Evolutionary conservation across 495 filamentous ascomycete species (phyloP).

Genomic region (Penicillium paxilli): DNA sequence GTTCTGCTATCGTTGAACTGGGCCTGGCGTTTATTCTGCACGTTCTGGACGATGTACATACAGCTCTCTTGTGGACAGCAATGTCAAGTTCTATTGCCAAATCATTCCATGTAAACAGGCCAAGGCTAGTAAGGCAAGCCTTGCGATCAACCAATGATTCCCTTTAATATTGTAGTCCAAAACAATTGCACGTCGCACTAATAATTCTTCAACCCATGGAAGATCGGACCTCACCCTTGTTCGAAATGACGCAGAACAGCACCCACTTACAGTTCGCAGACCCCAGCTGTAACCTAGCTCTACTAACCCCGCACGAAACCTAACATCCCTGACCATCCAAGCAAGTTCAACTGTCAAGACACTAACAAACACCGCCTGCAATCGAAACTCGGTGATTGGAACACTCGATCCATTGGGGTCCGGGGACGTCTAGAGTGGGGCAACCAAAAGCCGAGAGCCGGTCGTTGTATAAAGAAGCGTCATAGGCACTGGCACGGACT

Average conservation of each 20-base stretch:
- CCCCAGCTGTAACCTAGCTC: no score
- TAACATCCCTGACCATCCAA: not conserved
- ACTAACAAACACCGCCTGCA: not conserved
- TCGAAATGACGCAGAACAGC: no score
- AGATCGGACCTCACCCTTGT: not conserved
- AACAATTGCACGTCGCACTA: no score
- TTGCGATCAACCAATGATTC: not conserved
- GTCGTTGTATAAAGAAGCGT: not conserved
- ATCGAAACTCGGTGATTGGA: constrained; percentile 8
- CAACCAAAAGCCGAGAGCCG: constrained; percentile 6
- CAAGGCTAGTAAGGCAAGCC: not conserved
- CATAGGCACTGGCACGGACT: not conserved
- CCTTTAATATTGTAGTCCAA: no score
- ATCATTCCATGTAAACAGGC: not conserved
- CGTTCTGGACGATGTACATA: constrained; percentile 22
- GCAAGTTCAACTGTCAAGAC: no score
- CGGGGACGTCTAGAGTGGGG: not conserved
- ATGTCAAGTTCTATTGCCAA: not conserved
- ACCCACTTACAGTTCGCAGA: no score
- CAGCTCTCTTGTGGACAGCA: constrained; percentile 16
- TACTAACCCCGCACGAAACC: not conserved
- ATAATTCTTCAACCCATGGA: no score
- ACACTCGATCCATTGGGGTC: no score
- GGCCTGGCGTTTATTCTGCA: constrained; percentile 11
- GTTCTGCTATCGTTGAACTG: constrained; percentile 4